Evolutionary conservation across 768 basidiomycete genomes (phyloP).

Genomic region (Leccinum sublutescens): DNA sequence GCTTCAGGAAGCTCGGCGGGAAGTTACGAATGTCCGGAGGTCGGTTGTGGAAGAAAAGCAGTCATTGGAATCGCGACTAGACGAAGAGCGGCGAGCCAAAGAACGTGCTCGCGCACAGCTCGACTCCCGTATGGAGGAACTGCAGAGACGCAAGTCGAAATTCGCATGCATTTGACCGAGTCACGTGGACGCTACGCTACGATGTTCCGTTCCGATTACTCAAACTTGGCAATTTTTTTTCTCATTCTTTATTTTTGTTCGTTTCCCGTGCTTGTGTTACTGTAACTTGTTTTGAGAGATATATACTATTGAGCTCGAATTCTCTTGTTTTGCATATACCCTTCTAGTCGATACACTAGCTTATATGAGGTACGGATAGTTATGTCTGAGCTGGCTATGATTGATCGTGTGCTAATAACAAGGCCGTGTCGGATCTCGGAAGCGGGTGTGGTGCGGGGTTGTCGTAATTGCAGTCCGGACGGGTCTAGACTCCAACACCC

Average conservation of each 20-base stretch:
- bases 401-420: conserved; percentile 26
- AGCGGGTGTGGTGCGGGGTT: conserved; percentile 8
- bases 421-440: conserved; percentile 17
- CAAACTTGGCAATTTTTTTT: conserved; percentile 1
- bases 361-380: conserved; percentile 31
- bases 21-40: conserved; percentile 71
- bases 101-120: conserved; percentile 86
- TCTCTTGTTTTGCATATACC: conserved; percentile 33
- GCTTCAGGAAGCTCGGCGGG: conserved; percentile 73
- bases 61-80: conserved; percentile 75
- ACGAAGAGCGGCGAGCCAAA: conserved; percentile 86
- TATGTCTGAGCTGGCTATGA: conserved; percentile 20
- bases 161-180: conserved; percentile 76
- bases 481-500: conserved; percentile 5
- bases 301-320: conserved; percentile 13
- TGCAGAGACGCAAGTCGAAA: conserved; percentile 84
- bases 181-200: background rate
- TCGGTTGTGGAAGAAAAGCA: conserved; percentile 90
- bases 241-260: conserved; percentile 6
- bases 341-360: conserved; percentile 23
- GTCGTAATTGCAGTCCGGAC: background rate
- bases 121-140: conserved; percentile 84
- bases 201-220: conserved; percentile 6
- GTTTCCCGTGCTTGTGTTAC: conserved; percentile 29
- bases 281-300: conserved; percentile 29